These are phyloP conservation scores for Lactarius tabidus DNA, from an alignment of 768 basidiomycete genomes.

Conservation along the genomic window DNA sequence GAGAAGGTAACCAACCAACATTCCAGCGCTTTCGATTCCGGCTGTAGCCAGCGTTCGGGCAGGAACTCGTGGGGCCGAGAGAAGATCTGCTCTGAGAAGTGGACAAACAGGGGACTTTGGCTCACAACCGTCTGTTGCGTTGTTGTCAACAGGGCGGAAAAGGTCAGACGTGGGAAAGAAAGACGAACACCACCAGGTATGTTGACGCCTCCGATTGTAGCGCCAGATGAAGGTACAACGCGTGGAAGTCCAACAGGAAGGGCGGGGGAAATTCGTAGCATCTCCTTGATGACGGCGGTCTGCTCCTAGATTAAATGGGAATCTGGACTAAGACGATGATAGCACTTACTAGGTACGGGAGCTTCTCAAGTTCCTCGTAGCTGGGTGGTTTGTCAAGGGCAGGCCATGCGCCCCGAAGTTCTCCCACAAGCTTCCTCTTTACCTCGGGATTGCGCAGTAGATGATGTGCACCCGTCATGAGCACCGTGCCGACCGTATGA, in stretches of 20 bases:
- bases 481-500: slow-evolving; percentile 15
- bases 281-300: slow-evolving; percentile 20
- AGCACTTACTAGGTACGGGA: slow-evolving; percentile 17
- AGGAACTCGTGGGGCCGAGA: slow-evolving; percentile 19
- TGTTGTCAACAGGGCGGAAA: too few relatives aligned
- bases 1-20: slow-evolving; percentile 24
- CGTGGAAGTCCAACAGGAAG: slow-evolving; percentile 16
- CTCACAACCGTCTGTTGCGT: slow-evolving; percentile 15
- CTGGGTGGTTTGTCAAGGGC: slow-evolving; percentile 7
- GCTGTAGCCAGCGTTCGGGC: slow-evolving; percentile 25
- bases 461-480: slow-evolving; percentile 12
- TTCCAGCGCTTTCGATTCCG: slow-evolving; percentile 15
- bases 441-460: slow-evolving; percentile 5
- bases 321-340: not conserved
- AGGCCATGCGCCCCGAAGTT: slow-evolving; percentile 11
- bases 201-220: slow-evolving; percentile 5
- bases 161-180: not conserved
- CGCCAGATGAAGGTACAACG: slow-evolving; percentile 13
- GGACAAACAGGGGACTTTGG: slow-evolving; percentile 21
- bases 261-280: slow-evolving; percentile 2
- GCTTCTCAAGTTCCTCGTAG: slow-evolving; percentile 17
- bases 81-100: slow-evolving; percentile 17
- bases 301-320: not conserved
- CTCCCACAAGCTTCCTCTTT: slow-evolving; percentile 9
- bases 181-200: slow-evolving; percentile 21